Percentiles rank a stretch among this genome's conserved stretches.
Evolutionary conservation across 1,284 basidiomycete genomes (phyloP).

Genomic region (Boletus sp.): DNA sequence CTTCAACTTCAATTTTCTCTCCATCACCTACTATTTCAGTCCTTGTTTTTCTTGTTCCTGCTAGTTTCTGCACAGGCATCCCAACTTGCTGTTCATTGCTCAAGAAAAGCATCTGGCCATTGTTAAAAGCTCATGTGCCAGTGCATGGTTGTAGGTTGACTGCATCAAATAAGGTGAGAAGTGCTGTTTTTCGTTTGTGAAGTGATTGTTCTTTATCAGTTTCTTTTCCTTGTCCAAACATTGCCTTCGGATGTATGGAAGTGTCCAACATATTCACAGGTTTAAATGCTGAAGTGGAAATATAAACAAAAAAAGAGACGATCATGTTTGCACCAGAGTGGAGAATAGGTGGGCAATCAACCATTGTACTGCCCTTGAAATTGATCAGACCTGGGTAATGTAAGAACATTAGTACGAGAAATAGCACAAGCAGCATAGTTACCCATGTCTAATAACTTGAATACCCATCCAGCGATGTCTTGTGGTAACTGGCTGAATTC

Average conservation of each 20-base stretch:
- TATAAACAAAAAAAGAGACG: conserved; percentile 68
- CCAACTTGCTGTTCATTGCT: conserved; percentile 39
- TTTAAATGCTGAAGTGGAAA: conserved; percentile 68
- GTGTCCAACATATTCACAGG: conserved; percentile 42
- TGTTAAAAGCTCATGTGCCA: conserved; percentile 41
- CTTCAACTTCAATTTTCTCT: conserved; percentile 73
- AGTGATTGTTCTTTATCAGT: conserved; percentile 73
- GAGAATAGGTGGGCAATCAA: conserved; percentile 69
- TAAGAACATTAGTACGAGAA: conserved; percentile 3
- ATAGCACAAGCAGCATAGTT: conserved; percentile 15
- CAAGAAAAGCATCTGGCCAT: conserved; percentile 9
- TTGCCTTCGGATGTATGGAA: conserved; percentile 39
- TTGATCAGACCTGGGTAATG: conserved; percentile 57
- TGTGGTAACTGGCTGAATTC: conserved; percentile 76
- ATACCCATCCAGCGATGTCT: no score
- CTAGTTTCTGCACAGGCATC: conserved; percentile 32
- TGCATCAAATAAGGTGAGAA: conserved; percentile 66
- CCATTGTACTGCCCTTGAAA: conserved; percentile 63
- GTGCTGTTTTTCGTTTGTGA: conserved; percentile 75
- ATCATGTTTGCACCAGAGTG: conserved; percentile 72
- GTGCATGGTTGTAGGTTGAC: conserved; percentile 61
- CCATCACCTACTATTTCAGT: conserved; percentile 68
- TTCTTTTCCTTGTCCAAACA: conserved; percentile 75
- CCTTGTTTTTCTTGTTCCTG: conserved; percentile 40
- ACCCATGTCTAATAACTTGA: no score